Conservation (phyloP, 2,329 filamentous ascomycete genomes). For the Emydomyces testavorans region DNA sequence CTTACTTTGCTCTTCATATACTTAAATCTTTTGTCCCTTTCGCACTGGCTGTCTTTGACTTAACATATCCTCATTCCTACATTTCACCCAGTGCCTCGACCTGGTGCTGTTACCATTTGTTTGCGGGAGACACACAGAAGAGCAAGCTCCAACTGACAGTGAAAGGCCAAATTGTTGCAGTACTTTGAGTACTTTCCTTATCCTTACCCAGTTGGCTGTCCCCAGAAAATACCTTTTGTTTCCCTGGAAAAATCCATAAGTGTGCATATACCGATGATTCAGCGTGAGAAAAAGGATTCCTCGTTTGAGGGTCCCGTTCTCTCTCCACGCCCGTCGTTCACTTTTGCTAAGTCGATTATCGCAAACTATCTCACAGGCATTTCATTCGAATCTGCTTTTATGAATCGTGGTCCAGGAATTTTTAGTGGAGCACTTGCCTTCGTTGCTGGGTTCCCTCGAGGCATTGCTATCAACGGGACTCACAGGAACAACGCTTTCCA, state of each 20-base stretch:
- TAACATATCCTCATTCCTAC: neutral
- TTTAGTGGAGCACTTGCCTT: conserved; percentile 6
- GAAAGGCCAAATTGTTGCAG: too few relatives aligned
- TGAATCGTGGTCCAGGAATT: conserved; percentile 6
- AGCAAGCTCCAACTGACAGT: too few relatives aligned
- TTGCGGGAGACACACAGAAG: too few relatives aligned
- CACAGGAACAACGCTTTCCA: neutral
- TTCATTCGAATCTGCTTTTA: neutral
- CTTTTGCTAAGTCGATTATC: conserved; percentile 8
- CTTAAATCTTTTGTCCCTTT: neutral
- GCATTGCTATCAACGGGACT: neutral
- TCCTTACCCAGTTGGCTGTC: neutral
- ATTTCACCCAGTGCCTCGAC: neutral
- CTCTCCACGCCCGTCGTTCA: neutral
- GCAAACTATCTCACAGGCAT: conserved; percentile 2
- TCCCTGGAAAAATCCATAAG: neutral
- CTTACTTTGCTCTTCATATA: neutral
- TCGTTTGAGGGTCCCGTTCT: neutral
- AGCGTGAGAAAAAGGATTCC: neutral
- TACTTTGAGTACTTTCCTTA: too few relatives aligned
- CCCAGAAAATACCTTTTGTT: neutral
- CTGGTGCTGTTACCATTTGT: neutral
- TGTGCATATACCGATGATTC: neutral
- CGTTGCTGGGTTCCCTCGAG: neutral
- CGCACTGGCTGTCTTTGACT: neutral